These are phyloP conservation scores for Juncus inflexus DNA, from an alignment of 176 grass and related monocot species.

Conservation along the genomic window DNA sequence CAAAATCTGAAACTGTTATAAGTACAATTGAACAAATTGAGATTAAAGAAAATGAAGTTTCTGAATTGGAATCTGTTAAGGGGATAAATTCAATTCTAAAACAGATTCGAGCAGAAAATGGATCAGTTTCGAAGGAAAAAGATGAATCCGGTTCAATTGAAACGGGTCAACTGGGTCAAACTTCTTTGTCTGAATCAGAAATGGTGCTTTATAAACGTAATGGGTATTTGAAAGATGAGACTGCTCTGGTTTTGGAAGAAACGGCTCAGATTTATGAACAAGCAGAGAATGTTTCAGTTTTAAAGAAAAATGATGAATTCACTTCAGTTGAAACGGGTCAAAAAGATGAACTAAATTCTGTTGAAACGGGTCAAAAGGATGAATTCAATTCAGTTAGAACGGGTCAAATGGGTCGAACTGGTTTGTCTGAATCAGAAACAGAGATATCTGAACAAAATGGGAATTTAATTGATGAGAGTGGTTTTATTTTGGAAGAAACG, in stretches of 20 bases:
- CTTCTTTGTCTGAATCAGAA: background rate
- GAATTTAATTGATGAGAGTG: background rate
- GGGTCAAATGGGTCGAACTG: background rate
- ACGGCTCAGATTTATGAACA: background rate
- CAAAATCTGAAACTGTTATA: background rate
- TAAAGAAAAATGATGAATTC: too few species aligned
- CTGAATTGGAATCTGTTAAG: slow-evolving; percentile 20
- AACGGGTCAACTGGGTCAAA: too few species aligned
- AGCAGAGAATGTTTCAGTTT: too few species aligned
- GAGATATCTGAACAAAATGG: background rate
- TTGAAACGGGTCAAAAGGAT: too few species aligned
- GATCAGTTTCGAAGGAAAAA: too few species aligned
- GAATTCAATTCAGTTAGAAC: background rate
- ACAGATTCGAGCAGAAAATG: slow-evolving; percentile 11
- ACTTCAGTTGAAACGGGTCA: too few species aligned
- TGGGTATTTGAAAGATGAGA: background rate
- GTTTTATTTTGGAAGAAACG: background rate
- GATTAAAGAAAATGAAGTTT: slow-evolving; percentile 18
- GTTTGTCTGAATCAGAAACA: slow-evolving; percentile 1
- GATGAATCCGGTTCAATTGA: too few species aligned
- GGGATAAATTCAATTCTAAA: slow-evolving; percentile 22
- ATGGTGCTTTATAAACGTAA: background rate
- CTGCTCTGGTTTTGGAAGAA: background rate
- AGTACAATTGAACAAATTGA: background rate
- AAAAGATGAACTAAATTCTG: too few species aligned